Conservation (phyloP, 495 filamentous ascomycete genomes). For the Talaromyces borbonicus region DNA sequence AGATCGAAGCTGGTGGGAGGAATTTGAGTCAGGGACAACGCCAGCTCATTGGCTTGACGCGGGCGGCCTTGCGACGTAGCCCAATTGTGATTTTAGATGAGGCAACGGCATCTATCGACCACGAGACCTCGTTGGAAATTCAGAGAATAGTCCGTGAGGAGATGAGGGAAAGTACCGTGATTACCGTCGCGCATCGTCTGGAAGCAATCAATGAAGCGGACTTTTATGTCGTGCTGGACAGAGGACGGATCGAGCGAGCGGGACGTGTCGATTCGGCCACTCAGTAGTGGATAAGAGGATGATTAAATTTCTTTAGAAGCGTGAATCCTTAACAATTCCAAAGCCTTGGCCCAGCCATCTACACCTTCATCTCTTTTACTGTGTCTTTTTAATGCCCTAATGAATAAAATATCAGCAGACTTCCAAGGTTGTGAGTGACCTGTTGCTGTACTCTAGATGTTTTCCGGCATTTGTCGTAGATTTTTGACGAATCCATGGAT, state of each 20-base stretch:
- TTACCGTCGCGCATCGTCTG: slow-evolving; percentile 77
- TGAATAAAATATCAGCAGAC: no score
- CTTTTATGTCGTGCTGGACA: slow-evolving; percentile 60
- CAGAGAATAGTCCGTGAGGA: slow-evolving; percentile 69
- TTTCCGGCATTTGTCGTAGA: no score
- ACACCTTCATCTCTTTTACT: no score
- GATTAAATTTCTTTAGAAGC: no score
- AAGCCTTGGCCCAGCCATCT: no score
- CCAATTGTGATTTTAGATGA: slow-evolving; percentile 60
- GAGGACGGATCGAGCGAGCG: slow-evolving; percentile 41
- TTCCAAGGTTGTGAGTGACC: no score
- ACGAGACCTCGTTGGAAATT: slow-evolving; percentile 64
- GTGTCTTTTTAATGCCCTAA: no score
- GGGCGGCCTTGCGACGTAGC: slow-evolving; percentile 49
- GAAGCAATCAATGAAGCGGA: slow-evolving; percentile 73
- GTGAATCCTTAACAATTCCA: no score
- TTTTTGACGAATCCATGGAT: no score
- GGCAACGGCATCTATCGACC: slow-evolving; percentile 80
- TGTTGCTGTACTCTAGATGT: no score
- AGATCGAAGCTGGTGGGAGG: slow-evolving; percentile 47
- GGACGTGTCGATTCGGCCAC: slow-evolving; percentile 18
- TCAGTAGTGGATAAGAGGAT: not conserved
- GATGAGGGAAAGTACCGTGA: slow-evolving; percentile 66
- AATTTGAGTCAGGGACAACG: slow-evolving; percentile 53
- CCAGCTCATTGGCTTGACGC: slow-evolving; percentile 49